Evolutionary conservation across 345 rosid genomes (phyloP).

Genomic region (Bruguiera parviflora): DNA sequence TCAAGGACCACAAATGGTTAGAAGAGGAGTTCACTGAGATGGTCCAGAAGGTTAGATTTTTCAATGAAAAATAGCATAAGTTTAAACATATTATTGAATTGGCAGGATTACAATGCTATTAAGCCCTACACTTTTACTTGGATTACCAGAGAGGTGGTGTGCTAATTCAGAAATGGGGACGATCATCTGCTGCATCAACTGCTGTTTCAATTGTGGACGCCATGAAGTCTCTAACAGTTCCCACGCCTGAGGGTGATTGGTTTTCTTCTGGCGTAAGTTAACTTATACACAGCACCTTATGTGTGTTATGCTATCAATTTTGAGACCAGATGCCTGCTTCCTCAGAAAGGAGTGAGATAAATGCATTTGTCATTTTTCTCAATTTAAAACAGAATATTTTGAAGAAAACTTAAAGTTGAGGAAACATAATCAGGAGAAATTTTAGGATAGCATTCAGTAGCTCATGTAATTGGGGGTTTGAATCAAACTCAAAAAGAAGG

Average conservation of each 20-base stretch:
- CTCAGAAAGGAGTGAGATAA: not conserved
- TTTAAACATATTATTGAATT: not conserved
- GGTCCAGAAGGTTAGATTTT: conserved; percentile 67
- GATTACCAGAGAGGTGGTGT: conserved; percentile 84
- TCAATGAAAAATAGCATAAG: not conserved
- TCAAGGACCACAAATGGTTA: conserved; percentile 87
- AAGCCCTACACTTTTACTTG: not conserved
- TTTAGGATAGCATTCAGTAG: not conserved
- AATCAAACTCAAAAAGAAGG: not conserved
- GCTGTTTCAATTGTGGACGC: conserved; percentile 90
- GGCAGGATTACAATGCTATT: not conserved
- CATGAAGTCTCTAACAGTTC: conserved; percentile 80
- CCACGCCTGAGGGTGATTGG: conserved; percentile 96
- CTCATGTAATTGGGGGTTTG: not conserved
- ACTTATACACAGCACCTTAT: not conserved
- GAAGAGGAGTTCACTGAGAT: conserved; percentile 92
- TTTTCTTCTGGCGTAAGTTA: conserved; percentile 85
- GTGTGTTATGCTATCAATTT: not conserved
- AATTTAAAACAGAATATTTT: not conserved
- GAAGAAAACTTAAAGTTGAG: not conserved
- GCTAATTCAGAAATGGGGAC: conserved; percentile 95
- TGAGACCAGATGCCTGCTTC: not conserved
- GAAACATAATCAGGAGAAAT: not conserved
- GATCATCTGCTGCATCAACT: conserved; percentile 99
- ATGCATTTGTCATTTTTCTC: not conserved